Percentiles rank a stretch among this genome's conserved stretches.
These are phyloP conservation scores for Plasmopara muralis DNA, from an alignment of 352 stramenopile genomes.

Conservation along the genomic window DNA sequence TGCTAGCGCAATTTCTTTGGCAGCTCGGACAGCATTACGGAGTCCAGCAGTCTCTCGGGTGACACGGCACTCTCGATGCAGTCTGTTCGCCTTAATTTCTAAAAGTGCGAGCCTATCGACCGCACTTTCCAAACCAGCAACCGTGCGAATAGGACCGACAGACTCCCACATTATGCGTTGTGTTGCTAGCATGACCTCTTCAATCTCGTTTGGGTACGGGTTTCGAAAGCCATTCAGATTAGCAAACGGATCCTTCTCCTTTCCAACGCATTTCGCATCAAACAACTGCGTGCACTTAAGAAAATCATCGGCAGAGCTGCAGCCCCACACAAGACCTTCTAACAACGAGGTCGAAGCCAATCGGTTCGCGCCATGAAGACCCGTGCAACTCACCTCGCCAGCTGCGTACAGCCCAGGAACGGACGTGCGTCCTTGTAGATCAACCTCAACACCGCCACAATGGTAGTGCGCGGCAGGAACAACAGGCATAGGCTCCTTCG, in stretches of 20 bases:
- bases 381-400: slow-evolving; percentile 91
- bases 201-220: slow-evolving; percentile 41
- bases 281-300: slow-evolving; percentile 21
- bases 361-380: slow-evolving; percentile 92
- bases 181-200: slow-evolving; percentile 52
- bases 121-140: slow-evolving; percentile 62
- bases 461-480: slow-evolving; percentile 93
- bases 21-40: slow-evolving; percentile 85
- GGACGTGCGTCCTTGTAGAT: slow-evolving; percentile 79
- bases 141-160: slow-evolving; percentile 86
- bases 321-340: slow-evolving; percentile 92
- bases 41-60: slow-evolving; percentile 73
- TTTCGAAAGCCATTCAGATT: slow-evolving; percentile 35
- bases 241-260: slow-evolving; percentile 34
- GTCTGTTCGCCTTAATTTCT: slow-evolving; percentile 60
- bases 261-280: slow-evolving; percentile 9
- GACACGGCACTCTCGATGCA: slow-evolving; percentile 67
- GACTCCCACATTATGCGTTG: slow-evolving; percentile 92
- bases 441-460: slow-evolving; percentile 88
- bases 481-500: slow-evolving; percentile 82
- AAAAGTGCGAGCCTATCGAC: slow-evolving; percentile 79
- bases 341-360: slow-evolving; percentile 91
- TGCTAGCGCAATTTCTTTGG: slow-evolving; percentile 80
- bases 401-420: slow-evolving; percentile 86
- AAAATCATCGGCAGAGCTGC: slow-evolving; percentile 79